phyloP scores from a whole-genome alignment of 2,329 filamentous ascomycete genomes.

The Pyricularia sp. region DNA sequence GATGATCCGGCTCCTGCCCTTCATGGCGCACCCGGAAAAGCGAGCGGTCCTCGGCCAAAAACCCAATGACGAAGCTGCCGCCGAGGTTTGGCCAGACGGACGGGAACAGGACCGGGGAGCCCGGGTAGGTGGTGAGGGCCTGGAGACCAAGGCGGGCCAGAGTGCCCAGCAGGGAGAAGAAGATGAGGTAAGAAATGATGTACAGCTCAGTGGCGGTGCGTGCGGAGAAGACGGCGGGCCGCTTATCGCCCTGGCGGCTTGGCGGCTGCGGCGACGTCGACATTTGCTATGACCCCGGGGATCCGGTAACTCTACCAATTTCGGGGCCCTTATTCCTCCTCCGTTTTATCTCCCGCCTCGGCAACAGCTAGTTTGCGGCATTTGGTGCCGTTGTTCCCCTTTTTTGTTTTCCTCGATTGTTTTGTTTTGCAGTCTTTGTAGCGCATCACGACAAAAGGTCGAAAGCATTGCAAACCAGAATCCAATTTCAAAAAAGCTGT shows the following conservation, averaged over 20 bases:
- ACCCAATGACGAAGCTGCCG: constrained; percentile 74
- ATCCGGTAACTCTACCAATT: not conserved
- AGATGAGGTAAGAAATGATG: constrained; percentile 66
- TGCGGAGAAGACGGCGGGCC: not conserved
- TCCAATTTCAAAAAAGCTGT: not conserved
- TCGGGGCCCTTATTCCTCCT: not conserved
- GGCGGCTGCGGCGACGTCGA: constrained; percentile 2
- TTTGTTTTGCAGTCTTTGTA: not conserved
- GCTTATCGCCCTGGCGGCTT: constrained; percentile 6
- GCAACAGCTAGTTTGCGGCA: not conserved
- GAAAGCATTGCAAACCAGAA: not conserved
- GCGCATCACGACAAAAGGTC: not conserved
- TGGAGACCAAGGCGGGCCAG: constrained; percentile 71
- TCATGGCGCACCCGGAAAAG: constrained; percentile 12
- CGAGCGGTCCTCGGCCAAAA: constrained; percentile 34
- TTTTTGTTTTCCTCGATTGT: not conserved
- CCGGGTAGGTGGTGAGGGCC: constrained; percentile 66
- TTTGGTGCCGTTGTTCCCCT: not conserved
- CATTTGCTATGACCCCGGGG: not conserved
- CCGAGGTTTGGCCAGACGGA: constrained; percentile 81
- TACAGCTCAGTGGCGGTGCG: constrained; percentile 43
- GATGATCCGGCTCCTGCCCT: constrained; percentile 48
- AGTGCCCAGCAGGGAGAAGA: constrained; percentile 78
- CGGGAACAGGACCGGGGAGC: constrained; percentile 58
- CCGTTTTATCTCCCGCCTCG: not conserved